Evolutionary conservation across 2,329 filamentous ascomycete species (phyloP).

Genomic region (Cercospora sesami): DNA sequence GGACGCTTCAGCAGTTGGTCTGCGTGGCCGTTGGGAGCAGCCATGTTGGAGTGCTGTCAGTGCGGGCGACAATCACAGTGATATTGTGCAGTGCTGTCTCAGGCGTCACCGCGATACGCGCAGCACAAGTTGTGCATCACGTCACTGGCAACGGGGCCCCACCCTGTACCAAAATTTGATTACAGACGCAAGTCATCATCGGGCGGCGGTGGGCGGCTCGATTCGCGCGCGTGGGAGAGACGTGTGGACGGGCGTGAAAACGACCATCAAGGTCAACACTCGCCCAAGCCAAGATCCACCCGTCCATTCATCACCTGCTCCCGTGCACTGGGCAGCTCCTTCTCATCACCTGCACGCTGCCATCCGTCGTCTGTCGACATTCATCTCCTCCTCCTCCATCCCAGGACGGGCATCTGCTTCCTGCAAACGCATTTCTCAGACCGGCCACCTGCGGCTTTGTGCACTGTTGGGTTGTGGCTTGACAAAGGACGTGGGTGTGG

Average conservation of each 20-base stretch:
- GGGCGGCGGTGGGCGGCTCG: background rate
- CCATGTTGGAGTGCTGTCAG: slow-evolving; percentile 26
- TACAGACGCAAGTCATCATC: background rate
- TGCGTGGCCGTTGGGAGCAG: slow-evolving; percentile 20
- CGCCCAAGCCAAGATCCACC: background rate
- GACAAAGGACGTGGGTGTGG: slow-evolving; percentile 11
- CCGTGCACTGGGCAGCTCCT: background rate
- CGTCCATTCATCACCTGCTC: background rate
- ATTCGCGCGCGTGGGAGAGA: slow-evolving; percentile 3
- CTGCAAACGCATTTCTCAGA: background rate
- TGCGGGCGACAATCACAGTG: background rate
- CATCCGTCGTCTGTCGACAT: background rate
- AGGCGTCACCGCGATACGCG: background rate
- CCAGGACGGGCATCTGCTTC: background rate
- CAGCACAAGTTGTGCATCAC: background rate
- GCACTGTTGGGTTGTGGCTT: slow-evolving; percentile 1
- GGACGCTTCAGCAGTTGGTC: slow-evolving; percentile 49
- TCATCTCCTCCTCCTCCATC: background rate
- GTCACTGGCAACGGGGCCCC: background rate
- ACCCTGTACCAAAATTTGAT: slow-evolving; percentile 2
- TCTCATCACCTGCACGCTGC: background rate
- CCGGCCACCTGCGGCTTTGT: background rate
- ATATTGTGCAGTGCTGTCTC: slow-evolving; percentile 5
- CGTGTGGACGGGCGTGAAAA: background rate
- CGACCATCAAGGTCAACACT: slow-evolving; percentile 7